A percentile compares a stretch with the other conserved stretches of the same genome.
Evolutionary conservation across 2,329 filamentous ascomycete species (phyloP).

Genomic region (Delphinella strobiligena): DNA sequence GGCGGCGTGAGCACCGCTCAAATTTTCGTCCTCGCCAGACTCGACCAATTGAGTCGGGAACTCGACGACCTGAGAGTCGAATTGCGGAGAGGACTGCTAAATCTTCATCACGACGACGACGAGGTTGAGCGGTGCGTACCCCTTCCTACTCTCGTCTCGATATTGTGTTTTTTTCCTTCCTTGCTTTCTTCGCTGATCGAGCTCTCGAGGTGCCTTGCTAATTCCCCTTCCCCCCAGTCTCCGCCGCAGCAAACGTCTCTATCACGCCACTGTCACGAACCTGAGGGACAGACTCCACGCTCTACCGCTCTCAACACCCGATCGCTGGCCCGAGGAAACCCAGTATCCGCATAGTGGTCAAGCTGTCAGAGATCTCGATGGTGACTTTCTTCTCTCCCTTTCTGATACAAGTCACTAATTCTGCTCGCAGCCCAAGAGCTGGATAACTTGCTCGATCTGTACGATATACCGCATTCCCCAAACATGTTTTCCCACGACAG

Average conservation of each 20-base stretch:
- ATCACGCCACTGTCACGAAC: neutral
- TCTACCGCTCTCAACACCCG: neutral
- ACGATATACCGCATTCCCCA: neutral
- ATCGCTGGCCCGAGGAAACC: neutral
- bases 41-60: neutral
- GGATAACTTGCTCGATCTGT: neutral
- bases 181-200: neutral
- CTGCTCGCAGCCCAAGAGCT: neutral
- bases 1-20: neutral
- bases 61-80: slow-evolving; percentile 1
- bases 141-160: neutral
- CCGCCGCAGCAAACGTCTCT: neutral
- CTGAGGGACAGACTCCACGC: neutral
- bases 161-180: neutral
- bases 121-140: slow-evolving; percentile 1
- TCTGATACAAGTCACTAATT: neutral
- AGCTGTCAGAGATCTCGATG: slow-evolving; percentile 1
- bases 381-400: neutral
- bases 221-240: neutral
- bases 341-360: neutral
- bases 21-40: too few relatives aligned
- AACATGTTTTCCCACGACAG: slow-evolving; percentile 5
- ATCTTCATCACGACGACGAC: neutral
- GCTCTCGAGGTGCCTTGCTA: too few relatives aligned
- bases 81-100: neutral